A percentile compares a stretch with the other conserved stretches of the same genome.
phyloP scores from a whole-genome alignment of 352 stramenopile species.

The Aphanomyces stellatus region DNA sequence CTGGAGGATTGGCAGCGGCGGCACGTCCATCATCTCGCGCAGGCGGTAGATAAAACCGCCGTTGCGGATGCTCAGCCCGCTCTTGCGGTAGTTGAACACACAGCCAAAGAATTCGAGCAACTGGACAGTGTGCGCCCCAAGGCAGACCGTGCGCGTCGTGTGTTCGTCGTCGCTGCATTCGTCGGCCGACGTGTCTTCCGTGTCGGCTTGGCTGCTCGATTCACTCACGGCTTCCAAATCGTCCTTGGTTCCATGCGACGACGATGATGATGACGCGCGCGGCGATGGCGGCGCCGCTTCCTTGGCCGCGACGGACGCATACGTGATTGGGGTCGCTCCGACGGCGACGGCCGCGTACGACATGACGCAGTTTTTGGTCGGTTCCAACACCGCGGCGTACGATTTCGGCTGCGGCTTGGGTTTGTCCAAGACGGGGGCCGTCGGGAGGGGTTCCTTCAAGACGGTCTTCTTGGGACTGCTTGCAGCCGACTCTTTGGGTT shows the following conservation, averaged over 20 bases:
- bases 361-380: neutral
- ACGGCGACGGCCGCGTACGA: conserved; percentile 18
- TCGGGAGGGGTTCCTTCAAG: neutral
- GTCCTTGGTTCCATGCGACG: conserved; percentile 21
- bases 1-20: conserved; percentile 31
- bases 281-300: conserved; percentile 30
- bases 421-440: conserved; percentile 14
- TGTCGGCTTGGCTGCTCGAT: conserved; percentile 72
- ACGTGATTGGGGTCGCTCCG: neutral
- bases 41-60: conserved; percentile 80
- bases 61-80: conserved; percentile 74
- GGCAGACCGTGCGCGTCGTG: conserved; percentile 27
- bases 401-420: conserved; percentile 15
- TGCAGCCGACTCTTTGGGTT: neutral
- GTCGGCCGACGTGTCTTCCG: conserved; percentile 51
- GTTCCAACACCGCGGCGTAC: conserved; percentile 12
- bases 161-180: conserved; percentile 46
- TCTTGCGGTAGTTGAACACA: conserved; percentile 79
- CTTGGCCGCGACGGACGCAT: neutral
- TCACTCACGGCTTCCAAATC: conserved; percentile 52
- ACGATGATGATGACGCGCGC: neutral
- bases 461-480: conserved; percentile 1
- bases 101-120: conserved; percentile 82
- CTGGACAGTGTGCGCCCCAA: conserved; percentile 63
- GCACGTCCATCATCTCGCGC: conserved; percentile 38